A percentile compares a stretch with the other conserved stretches of the same genome.
Conservation (phyloP, 2,329 filamentous ascomycete species). For the Aspergillus luchuensis region DNA sequence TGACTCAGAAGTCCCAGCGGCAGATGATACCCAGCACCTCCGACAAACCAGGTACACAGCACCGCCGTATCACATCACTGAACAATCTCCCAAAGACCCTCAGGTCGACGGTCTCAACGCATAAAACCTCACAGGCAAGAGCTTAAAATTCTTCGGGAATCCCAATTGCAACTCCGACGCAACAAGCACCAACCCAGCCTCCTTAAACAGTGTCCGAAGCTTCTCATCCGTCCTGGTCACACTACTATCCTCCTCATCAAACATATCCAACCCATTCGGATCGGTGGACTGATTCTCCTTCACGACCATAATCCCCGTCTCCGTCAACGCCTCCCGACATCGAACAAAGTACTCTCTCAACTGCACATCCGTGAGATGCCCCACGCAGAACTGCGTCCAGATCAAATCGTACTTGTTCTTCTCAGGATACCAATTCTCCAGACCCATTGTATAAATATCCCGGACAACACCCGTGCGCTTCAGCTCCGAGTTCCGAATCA, state of each 20-base stretch:
- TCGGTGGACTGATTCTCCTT: constrained; percentile 76
- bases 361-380: constrained; percentile 75
- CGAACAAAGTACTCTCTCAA: constrained; percentile 66
- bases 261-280: constrained; percentile 62
- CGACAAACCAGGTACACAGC: too few relatives aligned
- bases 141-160: constrained; percentile 60
- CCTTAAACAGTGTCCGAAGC: constrained; percentile 68
- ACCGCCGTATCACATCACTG: background rate
- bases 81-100: background rate
- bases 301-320: constrained; percentile 60
- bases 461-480: constrained; percentile 55
- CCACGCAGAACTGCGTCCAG: constrained; percentile 90
- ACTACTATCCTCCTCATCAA: constrained; percentile 73
- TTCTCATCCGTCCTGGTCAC: constrained; percentile 76
- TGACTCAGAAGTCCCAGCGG: too few relatives aligned
- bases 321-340: constrained; percentile 56
- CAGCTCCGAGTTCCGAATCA: constrained; percentile 49
- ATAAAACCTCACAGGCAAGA: constrained; percentile 78
- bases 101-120: constrained; percentile 61
- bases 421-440: constrained; percentile 68
- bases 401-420: constrained; percentile 70
- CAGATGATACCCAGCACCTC: too few relatives aligned
- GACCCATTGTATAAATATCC: constrained; percentile 68
- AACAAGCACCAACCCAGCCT: constrained; percentile 69
- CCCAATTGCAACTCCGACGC: constrained; percentile 72